Evolutionary conservation across 352 stramenopile genomes (phyloP), one percentile per base, ranked within the genome.

Genomic region (Globisporangium megalacanthum): DNA sequence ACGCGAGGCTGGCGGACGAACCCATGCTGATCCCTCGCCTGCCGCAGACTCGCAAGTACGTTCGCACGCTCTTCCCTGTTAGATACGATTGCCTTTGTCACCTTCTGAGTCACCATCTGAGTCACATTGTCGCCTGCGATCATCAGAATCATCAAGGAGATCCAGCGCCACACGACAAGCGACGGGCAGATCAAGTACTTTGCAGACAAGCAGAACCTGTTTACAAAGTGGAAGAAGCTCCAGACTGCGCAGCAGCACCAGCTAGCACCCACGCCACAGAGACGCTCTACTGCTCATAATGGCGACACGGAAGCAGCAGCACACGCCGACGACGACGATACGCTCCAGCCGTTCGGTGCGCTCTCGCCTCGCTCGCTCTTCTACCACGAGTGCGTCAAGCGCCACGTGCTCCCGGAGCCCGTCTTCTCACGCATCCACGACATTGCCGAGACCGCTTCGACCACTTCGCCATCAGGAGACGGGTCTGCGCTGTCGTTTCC

Each of bases 341-440:
- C 46, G 9, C 49, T 45, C 3, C 60, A 76, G 14, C 62, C 59
- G 37, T 64, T 75, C 20, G 65, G 53, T 1, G 70, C 65, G 17
- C 51, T 92, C 0, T 89, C 81, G 10, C 81, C 81, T 3, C 77
- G 81, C 0, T 89, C 79, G 6, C 48, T 89, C 1, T 89, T 86
- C 49, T 89, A 76, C 49, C 68, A 83, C 59, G 79, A 89, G 37
- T 92, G 79, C 41, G 60, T 67, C 11, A 77, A 77, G 49, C 76
- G 76, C 7, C 56, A 84, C 29, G 71, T 91, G 14, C 54, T 91
- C 0, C 77, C 81, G 0, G 78, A 91, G 13, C 77, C 77, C 17
- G 75, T 91, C 25, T 86, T 91, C 53, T 88, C 81, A 15, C 72
- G 81, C 14, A 86, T 91, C 41, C 77, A 83, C 35, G 73, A 83